phyloP scores from a whole-genome alignment of 345 rosid genomes.

The Syzygium aromaticum region DNA sequence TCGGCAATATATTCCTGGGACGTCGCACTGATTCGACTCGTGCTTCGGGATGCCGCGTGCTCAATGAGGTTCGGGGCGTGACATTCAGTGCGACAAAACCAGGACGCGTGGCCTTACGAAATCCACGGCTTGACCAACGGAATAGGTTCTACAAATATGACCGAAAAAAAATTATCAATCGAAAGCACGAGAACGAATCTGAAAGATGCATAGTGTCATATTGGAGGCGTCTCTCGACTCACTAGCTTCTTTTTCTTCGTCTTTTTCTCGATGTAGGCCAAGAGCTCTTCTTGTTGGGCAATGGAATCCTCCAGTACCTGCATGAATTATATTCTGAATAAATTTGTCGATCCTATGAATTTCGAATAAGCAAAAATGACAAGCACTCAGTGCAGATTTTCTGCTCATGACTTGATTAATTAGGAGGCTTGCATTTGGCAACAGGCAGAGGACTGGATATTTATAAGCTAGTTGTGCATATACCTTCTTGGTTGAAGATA shows the following conservation, averaged over 20 bases:
- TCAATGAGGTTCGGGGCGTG: too few relatives aligned
- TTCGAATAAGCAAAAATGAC: neutral
- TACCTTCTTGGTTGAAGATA: slow-evolving; percentile 62
- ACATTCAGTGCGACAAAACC: neutral
- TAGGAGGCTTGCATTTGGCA: neutral
- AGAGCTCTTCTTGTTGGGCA: slow-evolving; percentile 30
- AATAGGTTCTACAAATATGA: neutral
- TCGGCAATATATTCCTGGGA: too few relatives aligned
- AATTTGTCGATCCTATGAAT: neutral
- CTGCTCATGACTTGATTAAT: neutral
- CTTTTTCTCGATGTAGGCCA: slow-evolving; percentile 38
- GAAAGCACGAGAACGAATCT: neutral
- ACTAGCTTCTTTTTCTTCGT: slow-evolving; percentile 34
- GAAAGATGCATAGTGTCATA: neutral
- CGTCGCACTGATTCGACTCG: too few relatives aligned
- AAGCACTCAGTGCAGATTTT: neutral
- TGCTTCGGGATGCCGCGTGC: too few relatives aligned
- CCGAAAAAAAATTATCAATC: neutral
- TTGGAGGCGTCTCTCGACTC: neutral
- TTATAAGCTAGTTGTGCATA: neutral
- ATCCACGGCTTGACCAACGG: neutral
- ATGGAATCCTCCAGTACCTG: slow-evolving; percentile 31
- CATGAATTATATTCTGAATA: neutral
- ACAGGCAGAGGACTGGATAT: neutral
- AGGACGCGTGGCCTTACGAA: neutral